A percentile compares a stretch with the other conserved stretches of the same genome.
Conservation (phyloP, 139 green algal genomes). For the Haematococcus sp. region DNA sequence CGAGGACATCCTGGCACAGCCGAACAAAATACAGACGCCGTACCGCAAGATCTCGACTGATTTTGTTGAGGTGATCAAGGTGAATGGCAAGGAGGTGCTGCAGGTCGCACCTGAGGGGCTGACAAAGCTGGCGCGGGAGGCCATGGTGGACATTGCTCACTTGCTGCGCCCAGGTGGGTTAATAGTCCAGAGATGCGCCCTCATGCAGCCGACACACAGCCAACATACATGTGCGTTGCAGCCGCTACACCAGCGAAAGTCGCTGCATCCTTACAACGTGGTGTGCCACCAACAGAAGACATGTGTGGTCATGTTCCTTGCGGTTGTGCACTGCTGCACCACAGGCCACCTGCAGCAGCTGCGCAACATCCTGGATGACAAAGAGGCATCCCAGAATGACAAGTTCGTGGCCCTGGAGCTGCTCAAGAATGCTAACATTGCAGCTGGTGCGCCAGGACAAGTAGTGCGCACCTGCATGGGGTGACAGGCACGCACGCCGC, state of each 20-base stretch:
- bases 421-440: conserved; percentile 53
- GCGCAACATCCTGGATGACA: conserved; percentile 43
- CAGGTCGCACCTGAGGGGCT: conserved; percentile 42
- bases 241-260: no score
- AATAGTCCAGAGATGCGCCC: no score
- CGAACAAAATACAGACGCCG: conserved; percentile 3
- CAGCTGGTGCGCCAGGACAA: conserved; percentile 37
- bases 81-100: conserved; percentile 18
- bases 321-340: no score
- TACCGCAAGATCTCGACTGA: conserved; percentile 35
- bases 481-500: no score
- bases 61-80: conserved; percentile 17
- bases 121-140: conserved; percentile 31
- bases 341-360: conserved; percentile 45
- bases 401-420: conserved; percentile 51
- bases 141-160: conserved; percentile 48
- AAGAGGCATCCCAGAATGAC: conserved; percentile 39
- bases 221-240: no score
- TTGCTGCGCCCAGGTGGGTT: conserved; percentile 26
- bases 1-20: conserved; percentile 25
- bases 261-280: no score
- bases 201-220: no score
- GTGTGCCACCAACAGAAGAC: no score
- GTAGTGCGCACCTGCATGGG: no score
- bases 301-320: no score